Evolutionary conservation across 192 early-diverging fungal genomes (phyloP), one percentile per base, ranked within the genome.

Genomic region (Umbelopsis sp.): DNA sequence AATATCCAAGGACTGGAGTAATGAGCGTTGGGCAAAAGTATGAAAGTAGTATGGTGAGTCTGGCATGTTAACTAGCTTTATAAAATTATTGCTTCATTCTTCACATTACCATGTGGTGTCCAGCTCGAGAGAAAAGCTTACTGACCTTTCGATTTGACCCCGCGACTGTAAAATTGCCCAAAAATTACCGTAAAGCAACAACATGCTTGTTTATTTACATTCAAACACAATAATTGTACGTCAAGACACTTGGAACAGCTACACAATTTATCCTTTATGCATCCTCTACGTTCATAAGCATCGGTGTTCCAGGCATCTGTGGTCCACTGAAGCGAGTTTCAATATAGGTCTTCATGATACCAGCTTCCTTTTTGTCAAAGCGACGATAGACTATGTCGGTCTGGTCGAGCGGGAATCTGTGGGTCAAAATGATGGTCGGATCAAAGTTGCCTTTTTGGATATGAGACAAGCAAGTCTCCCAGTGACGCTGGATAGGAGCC

Each of bases 321-420:
- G 59, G 29, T 36, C 34, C 56, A 14, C 31, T 62, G 31, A 62
- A 62, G 10, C 20, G 25, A 11, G 56, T 75, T 53, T 81, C 62
- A 1, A 87, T 34, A 36, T 80, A 81, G 34, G 83, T 76, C 68
- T 88, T 88, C 41, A 87, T 74, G 0, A 87, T 72, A 12, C 82
- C 83, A 14, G 73, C 76, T 66, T 79, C 56, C 69, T 87, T 87
- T 8, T 53, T 47, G 50, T 88, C 78, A 72, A 87, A 88, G 0
- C 49, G 50, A 68, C 73, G 66, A 71, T 82, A 88, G 14, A 66
- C 77, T 29, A 81, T 66, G 22, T 65, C 73, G 6, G 74, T 71
- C 10, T 85, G 75, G 32, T 82, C 77, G 43, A 86, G 53, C 2
- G 41, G 62, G 45, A 84, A 69, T 4, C 73, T 38, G 45, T 88